A percentile compares a stretch with the other conserved stretches of the same genome.
phyloP scores from a whole-genome alignment of 257 asterid species.

The Anisodus tanguticus region DNA sequence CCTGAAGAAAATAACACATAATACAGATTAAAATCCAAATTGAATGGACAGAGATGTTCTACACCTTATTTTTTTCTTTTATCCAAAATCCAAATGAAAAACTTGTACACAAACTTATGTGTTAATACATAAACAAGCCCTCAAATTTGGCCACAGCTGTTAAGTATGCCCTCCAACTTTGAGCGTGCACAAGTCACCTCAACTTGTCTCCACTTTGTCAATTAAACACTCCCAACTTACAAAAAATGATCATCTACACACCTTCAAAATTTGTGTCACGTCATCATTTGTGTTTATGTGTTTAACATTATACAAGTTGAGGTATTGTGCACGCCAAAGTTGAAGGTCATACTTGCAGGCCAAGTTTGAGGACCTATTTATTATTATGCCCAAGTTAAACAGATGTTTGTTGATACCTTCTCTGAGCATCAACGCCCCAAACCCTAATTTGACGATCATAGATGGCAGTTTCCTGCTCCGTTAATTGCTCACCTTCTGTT shows the following conservation, averaged over 20 bases:
- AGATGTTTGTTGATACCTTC: slow-evolving; percentile 53
- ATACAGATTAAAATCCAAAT: background rate
- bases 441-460: slow-evolving; percentile 99
- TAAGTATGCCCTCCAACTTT: no score
- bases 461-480: slow-evolving; percentile 99
- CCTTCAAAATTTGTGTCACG: no score
- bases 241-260: no score
- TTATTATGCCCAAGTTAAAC: background rate
- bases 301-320: background rate
- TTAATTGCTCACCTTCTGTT: slow-evolving; percentile 69
- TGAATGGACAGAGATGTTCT: background rate
- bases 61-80: background rate
- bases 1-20: slow-evolving; percentile 41
- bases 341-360: no score
- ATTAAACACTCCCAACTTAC: no score
- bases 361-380: no score
- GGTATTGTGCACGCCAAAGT: no score
- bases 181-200: no score
- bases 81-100: background rate
- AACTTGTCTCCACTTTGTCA: no score
- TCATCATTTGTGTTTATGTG: background rate
- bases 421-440: slow-evolving; percentile 99
- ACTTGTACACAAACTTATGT: background rate
- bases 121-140: no score
- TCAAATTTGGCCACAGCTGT: no score